phyloP scores from a whole-genome alignment of 2,329 filamentous ascomycete species.

The Botryotinia calthae region DNA sequence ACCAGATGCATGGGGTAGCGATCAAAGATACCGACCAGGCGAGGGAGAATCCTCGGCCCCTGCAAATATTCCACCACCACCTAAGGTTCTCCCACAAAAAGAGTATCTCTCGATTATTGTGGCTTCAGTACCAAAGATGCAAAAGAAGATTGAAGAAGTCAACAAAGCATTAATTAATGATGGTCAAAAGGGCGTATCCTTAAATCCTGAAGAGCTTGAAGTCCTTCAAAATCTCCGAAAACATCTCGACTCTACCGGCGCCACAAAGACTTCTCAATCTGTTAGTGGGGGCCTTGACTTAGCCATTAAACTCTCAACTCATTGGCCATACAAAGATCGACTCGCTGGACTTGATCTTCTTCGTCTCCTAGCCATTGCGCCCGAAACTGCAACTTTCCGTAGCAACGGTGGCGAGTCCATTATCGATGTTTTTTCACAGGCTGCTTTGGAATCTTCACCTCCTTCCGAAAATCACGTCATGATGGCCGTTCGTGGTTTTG shows the following conservation, averaged over 20 bases:
- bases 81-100: conserved; percentile 71
- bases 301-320: conserved; percentile 68
- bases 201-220: conserved; percentile 70
- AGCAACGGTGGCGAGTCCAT: conserved; percentile 56
- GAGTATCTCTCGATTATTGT: conserved; percentile 75
- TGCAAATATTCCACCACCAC: conserved; percentile 39
- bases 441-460: conserved; percentile 55
- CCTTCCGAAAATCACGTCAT: conserved; percentile 78
- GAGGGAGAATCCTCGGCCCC: conserved; percentile 58
- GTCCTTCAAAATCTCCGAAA: conserved; percentile 59
- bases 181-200: conserved; percentile 68
- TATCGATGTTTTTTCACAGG: conserved; percentile 57
- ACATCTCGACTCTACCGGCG: conserved; percentile 56
- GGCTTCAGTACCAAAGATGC: conserved; percentile 67
- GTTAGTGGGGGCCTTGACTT: conserved; percentile 57
- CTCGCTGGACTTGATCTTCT: conserved; percentile 84
- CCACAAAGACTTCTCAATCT: conserved; percentile 43
- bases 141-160: conserved; percentile 72
- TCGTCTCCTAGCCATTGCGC: conserved; percentile 72
- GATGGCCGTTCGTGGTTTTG: conserved; percentile 77
- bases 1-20: conserved; percentile 71
- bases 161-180: conserved; percentile 70
- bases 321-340: conserved; percentile 78
- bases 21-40: conserved; percentile 75
- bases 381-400: conserved; percentile 60